Evolutionary conservation across 2,329 filamentous ascomycete genomes (phyloP), one percentile per base, ranked within the genome.

Genomic region (Endoconidiophora polonica): DNA sequence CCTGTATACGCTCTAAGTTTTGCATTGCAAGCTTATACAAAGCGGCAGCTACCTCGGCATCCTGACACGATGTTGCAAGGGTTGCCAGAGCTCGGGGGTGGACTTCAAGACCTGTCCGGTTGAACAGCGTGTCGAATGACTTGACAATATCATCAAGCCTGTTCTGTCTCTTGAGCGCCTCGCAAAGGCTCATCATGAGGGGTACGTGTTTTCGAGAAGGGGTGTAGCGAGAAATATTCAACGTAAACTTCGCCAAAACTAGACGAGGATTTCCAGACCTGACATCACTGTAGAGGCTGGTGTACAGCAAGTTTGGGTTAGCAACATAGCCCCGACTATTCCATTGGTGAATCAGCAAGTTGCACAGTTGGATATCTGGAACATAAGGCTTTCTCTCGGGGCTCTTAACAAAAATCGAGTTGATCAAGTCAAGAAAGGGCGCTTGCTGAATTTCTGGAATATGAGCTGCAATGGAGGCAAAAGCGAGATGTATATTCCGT

Each of bases 31-130:
- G 23, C 16, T 41, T 20, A 52, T 60, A 58, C 9, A 64, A 52
- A 3, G 41, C 26, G 10, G 62, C 44, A 1, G 60, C 63, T 14
- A 57, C 50, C 4, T 41, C 48, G 48, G 64, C 56, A 43, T 63
- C 57, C 14, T 54, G 38, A 47, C 56, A 55, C 2, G 54, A 51
- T 16, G 47, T n/a, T 5, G 56, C 57, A 14, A 58, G 16, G 5
- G 29, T 20, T 10, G 43, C 44, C 6, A 56, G 10, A 3, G 39
- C 36, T 7, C 48, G 37, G n/a, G 50, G 50, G 16, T 49, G 38
- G 10, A 56, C 10, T 16, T 16, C 24, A 12, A 16, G n/a, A 12
- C 14, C 37, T 18, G 39, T 49, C n/a, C n/a, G 14, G 12, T 37
- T 42, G n/a, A 53, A 29, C 20, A 55, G 18, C 12, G 36, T 37